Base-by-base conservation (phyloP, 805 yeast genomes). In the Pichia occidentalis region DNA sequence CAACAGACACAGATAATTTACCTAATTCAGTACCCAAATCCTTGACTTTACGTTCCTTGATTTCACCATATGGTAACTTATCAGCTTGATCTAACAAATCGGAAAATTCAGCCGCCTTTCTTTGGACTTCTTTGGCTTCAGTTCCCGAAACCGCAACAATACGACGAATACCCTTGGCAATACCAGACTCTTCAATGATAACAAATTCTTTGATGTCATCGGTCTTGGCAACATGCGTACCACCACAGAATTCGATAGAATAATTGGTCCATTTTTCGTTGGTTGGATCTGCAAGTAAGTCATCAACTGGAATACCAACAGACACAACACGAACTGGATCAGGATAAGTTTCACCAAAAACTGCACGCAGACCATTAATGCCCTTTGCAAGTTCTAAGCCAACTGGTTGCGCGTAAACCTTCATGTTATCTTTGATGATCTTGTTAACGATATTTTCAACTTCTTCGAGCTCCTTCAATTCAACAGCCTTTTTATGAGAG, bases 311-410 rank as follows among this genome's bases (percentile, higher is more conserved):
- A 28, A 75, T 81, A 56, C 99, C 99, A 55, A 92, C 84, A 22
- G 95, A 85, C 34, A 92, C 97, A 50, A 92, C 98, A 60, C 98
- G 80, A 17, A 92, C 99, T 26, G 98, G 99, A 58, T 92, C 97
- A 29, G 99, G 99, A 58, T 92, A 92, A 3, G 95, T 86, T 70
- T 92, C 99, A 56, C 98, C 98, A 54, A 92, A 92, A 29, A 92
- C 98, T 40, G 98, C 98, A 65, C 98, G 85, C 32, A 92, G 78
- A 22, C 97, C 94, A 48, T 63, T 66, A 50, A 92, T 88, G 33
- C 73, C 64, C 53, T 73, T 77, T 28, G 97, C 98, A 43, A 64
- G 56, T 16, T 68, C 73, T 47, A 92, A 71, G 8, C 82, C 66
- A 43, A 90, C 95, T 27, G 88, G 94, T 63, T 86, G 75, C 44